Percentiles rank a stretch among this genome's conserved stretches.
phyloP scores from a whole-genome alignment of 208 protist species.

The Acanthamoeba sp. region DNA sequence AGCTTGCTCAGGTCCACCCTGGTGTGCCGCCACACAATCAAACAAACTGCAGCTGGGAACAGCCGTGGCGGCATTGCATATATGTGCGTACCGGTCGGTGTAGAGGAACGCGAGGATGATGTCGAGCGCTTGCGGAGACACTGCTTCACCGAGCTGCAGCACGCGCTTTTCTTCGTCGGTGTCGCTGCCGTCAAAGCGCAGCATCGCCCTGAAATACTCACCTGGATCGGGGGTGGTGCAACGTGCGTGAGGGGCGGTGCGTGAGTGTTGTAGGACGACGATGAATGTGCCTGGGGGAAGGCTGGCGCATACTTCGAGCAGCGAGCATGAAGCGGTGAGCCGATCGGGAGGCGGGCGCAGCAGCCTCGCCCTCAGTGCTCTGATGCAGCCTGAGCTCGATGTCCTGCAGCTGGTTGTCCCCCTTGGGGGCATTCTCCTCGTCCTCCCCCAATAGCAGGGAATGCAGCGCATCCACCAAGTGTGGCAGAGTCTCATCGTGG shows the following conservation, averaged over 20 bases:
- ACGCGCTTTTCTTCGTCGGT: not conserved
- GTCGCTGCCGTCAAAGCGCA: not conserved
- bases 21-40: not conserved
- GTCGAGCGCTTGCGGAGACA: not conserved
- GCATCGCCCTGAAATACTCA: conserved; percentile 37
- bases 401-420: not conserved
- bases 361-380: not conserved
- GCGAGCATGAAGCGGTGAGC: conserved; percentile 23
- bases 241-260: not conserved
- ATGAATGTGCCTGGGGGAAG: not conserved
- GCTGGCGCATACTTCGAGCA: not conserved
- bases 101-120: conserved; percentile 4
- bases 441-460: not conserved
- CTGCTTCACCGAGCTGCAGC: not conserved
- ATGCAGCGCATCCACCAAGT: not conserved
- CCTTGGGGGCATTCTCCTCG: not conserved
- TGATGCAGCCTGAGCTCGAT: not conserved
- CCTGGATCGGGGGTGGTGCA: not conserved
- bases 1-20: not conserved
- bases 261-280: no score
- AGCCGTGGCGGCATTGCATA: not conserved
- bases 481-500: not conserved
- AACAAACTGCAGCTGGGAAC: not conserved
- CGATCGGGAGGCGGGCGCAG: not conserved
- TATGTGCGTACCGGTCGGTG: conserved; percentile 7